Evolutionary conservation across 495 filamentous ascomycete species (phyloP), one percentile per base, ranked within the genome.

Genomic region (Aspergillus saccharolyticus): DNA sequence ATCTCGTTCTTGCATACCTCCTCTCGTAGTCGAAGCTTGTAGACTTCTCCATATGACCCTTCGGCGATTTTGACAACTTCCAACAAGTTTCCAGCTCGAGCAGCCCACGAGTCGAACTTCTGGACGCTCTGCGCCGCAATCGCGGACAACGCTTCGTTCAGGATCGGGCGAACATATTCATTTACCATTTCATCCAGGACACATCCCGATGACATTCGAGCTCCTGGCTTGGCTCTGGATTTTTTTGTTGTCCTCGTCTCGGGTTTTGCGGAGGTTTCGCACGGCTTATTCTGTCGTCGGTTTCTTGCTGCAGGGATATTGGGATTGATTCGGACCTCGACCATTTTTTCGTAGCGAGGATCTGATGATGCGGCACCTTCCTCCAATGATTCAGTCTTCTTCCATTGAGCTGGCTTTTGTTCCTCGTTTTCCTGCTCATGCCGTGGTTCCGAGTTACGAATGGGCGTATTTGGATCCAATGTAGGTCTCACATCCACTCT

Each of bases 11-110:
- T 65, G 47, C 57, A 69, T 5, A 69, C 49, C 48, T 77, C 72
- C 18, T 73, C 69, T 16, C 68, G 72, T 25, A 79, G 52, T 33
- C 67, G 68, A 7, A 80, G 67, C 19, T 77, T 75, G 58, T 80
- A 78, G 4, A 82, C 78, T 49, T 79, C 76, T 53, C 76, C 79
- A 52, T 79, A 82, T 6, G 77, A 79, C 12, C 79, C 79, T 47
- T 81, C 75, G 15, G 77, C 78, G 10, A 82, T 64, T 53, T 81
- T 81, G 4, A 67, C 71, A 19, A 81, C 71, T 28, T 71, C 62
- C 24, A 80, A 68, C 64, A 75, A 67, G 30, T 65, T 72, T 20
- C 67, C 74, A 3, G 71, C 74, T 18, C 70, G 68, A 1, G 69
- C 68, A 28, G 74, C 74, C 76, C 76, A 78, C 0, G 73, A 70